phyloP scores from a whole-genome alignment of 2,329 filamentous ascomycete genomes.

The Xylariaceae sp. region DNA sequence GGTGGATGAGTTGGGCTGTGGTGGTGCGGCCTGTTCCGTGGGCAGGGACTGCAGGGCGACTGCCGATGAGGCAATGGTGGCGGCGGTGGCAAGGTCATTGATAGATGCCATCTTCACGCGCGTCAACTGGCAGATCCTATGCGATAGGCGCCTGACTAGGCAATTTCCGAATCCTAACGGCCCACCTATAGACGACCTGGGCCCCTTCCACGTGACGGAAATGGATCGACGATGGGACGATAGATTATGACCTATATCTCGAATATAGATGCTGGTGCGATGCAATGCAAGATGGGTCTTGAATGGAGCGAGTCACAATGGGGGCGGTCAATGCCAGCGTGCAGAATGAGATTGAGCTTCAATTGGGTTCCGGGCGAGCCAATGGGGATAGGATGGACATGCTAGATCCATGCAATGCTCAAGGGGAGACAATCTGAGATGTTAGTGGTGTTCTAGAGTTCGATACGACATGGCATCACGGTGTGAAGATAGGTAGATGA shows the following conservation, averaged over 20 bases:
- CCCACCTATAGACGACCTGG: background rate
- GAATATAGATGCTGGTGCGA: background rate
- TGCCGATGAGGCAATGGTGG: constrained; percentile 39
- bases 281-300: background rate
- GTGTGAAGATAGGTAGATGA: background rate
- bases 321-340: constrained; percentile 8
- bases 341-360: constrained; percentile 4
- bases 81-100: constrained; percentile 45
- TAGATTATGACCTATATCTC: no score
- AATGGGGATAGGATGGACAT: constrained; percentile 6
- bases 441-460: constrained; percentile 2
- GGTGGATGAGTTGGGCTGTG: constrained; percentile 3
- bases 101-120: constrained; percentile 39
- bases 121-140: constrained; percentile 2
- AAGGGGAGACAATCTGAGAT: constrained; percentile 16
- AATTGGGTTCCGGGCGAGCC: constrained; percentile 4
- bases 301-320: background rate
- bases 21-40: constrained; percentile 12
- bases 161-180: background rate
- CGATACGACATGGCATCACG: background rate
- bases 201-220: constrained; percentile 11
- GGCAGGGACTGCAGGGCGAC: constrained; percentile 27
- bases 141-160: constrained; percentile 6
- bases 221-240: background rate
- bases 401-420: constrained; percentile 8